These are phyloP conservation scores for Saposhnikovia divaricata DNA, from an alignment of 129 eudicot genomes.

Conservation along the genomic window DNA sequence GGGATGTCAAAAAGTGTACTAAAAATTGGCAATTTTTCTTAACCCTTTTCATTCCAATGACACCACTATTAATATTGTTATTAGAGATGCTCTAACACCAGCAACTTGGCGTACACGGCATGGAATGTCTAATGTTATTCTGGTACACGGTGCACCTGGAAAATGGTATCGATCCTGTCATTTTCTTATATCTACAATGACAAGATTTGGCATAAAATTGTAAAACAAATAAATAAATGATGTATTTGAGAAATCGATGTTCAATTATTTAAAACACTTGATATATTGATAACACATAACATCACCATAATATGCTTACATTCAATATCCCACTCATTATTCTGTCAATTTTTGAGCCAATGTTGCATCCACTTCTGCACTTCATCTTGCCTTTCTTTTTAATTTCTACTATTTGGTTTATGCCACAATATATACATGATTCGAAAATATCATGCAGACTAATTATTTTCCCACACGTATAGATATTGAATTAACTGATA, in stretches of 20 bases:
- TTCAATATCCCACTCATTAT: background rate
- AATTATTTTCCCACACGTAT: background rate
- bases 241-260: background rate
- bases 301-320: background rate
- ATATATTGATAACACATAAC: background rate
- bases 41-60: no score
- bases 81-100: no score
- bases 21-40: no score
- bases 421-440: background rate
- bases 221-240: background rate
- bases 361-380: background rate
- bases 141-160: background rate
- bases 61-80: no score
- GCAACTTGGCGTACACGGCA: no score
- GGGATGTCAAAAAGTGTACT: no score
- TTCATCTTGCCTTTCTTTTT: no score
- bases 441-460: background rate
- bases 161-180: background rate
- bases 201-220: background rate
- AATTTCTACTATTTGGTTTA: no score
- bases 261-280: background rate
- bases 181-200: no score
- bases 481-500: background rate
- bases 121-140: background rate
- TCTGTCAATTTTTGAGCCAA: background rate